Evolutionary conservation across 2,329 filamentous ascomycete genomes (phyloP).

Genomic region (Diaporthe helianthi): DNA sequence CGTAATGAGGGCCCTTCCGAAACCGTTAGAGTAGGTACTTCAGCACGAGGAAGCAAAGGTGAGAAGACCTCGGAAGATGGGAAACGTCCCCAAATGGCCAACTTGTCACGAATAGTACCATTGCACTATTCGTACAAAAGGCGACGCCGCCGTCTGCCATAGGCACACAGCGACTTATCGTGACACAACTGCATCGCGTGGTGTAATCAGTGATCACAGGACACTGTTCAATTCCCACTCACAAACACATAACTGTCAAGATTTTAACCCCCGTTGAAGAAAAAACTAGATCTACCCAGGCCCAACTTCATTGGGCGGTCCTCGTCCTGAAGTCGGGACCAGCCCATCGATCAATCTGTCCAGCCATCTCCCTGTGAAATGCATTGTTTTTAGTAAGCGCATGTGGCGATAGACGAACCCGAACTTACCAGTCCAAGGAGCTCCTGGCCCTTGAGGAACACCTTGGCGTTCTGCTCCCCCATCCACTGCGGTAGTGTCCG

Average conservation of each 20-base stretch:
- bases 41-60: too few species aligned
- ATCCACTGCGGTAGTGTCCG: constrained; percentile 40
- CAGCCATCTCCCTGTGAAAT: constrained; percentile 10
- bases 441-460: constrained; percentile 37
- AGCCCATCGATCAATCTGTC: not conserved
- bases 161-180: too few species aligned
- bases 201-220: not conserved
- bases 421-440: constrained; percentile 38
- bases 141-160: too few species aligned
- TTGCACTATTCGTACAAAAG: too few species aligned
- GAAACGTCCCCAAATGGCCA: too few species aligned
- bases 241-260: not conserved
- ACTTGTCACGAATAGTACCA: too few species aligned
- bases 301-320: not conserved
- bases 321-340: too few species aligned
- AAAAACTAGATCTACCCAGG: not conserved
- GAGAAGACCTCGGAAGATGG: too few species aligned
- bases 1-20: too few species aligned
- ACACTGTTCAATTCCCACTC: not conserved
- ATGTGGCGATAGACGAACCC: accelerated
- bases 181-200: not conserved
- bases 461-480: constrained; percentile 39
- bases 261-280: not conserved
- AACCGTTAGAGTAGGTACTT: too few species aligned
- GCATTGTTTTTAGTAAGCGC: not conserved